These are phyloP conservation scores for Phanerochaete carnosa DNA, from an alignment of 768 basidiomycete species.

Conservation along the genomic window DNA sequence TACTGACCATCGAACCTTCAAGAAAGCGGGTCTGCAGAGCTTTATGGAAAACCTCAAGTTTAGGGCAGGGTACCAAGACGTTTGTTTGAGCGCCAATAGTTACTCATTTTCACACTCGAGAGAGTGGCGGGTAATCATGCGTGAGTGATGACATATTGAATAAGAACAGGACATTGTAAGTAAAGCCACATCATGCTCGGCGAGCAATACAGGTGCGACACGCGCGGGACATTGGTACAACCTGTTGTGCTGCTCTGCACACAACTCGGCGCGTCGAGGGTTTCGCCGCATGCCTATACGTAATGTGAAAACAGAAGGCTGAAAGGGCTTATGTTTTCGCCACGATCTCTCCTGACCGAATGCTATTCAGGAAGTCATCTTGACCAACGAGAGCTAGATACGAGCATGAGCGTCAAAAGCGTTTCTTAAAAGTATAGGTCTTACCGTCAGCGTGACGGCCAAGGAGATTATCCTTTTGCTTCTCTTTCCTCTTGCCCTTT, in stretches of 20 bases:
- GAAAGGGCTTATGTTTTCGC: conserved; percentile 51
- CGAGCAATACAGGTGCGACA: too few relatives aligned
- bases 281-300: too few relatives aligned
- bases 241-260: too few relatives aligned
- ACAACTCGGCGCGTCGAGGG: too few relatives aligned
- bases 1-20: conserved; percentile 26
- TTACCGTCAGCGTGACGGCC: conserved; percentile 58
- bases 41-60: conserved; percentile 32
- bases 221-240: too few relatives aligned
- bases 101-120: too few relatives aligned
- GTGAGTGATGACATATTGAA: too few relatives aligned
- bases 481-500: conserved; percentile 49
- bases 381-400: conserved; percentile 53
- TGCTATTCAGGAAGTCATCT: conserved; percentile 80
- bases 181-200: too few relatives aligned
- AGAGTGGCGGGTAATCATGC: too few relatives aligned
- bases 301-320: too few relatives aligned
- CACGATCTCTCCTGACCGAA: conserved; percentile 76
- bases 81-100: too few relatives aligned
- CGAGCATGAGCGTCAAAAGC: neutral
- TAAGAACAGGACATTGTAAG: too few relatives aligned
- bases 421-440: conserved; percentile 8
- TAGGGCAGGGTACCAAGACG: conserved; percentile 34
- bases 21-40: conserved; percentile 20
- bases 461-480: conserved; percentile 51